Base-by-base conservation (phyloP, 768 basidiomycete genomes). In the Mrakia blollopis region DNA sequence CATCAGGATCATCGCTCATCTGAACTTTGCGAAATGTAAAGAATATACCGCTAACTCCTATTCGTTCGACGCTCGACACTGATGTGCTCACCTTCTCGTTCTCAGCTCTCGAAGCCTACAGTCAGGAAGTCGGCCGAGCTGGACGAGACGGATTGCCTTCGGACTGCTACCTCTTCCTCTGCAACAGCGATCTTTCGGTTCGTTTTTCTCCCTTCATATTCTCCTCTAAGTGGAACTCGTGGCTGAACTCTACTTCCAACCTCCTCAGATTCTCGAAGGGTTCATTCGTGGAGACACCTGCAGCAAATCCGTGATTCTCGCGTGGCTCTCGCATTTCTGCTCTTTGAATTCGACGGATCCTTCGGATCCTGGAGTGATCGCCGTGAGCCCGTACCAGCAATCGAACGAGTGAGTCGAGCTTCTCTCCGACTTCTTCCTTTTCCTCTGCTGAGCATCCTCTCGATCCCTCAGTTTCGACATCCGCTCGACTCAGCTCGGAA, bases 261-360 rank as follows among this genome's bases (percentile, higher is more conserved):
- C 32, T 41, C 23, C 2, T 30, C 57, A 73, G 72, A 81, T 86
- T 41, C 81, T 88, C 30, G 86, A 88, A 79, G 86, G 86, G 16
- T 87, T 88, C 72, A 83, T 81, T 30, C 84, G 87, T 1, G 87
- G 87, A 0, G 86, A 88, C 79, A 88, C 86, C 0, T 86, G 86
- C 69, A 81, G 84, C 0, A 82, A 85, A 6, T 54, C 52, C 21
- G 23, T 23, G n/a, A 28, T 63, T 32, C 28, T 75, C n/a, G 47
- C 37, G 3, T 80, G 78, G 77, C 78, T 82, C 50, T 39, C 65
- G 25, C 73, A 73, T 3, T 75, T 81, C n/a, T 80, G 79, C 61
- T 77, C 79, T 69, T 16, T 61, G 73, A 23, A 28, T 65, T 14
- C 80, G 35, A 21, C 30, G 10, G 41, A 41, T 61, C 32, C 85